These are phyloP conservation scores for Tylopilus felleus DNA, from an alignment of 768 basidiomycete genomes.

Conservation along the genomic window DNA sequence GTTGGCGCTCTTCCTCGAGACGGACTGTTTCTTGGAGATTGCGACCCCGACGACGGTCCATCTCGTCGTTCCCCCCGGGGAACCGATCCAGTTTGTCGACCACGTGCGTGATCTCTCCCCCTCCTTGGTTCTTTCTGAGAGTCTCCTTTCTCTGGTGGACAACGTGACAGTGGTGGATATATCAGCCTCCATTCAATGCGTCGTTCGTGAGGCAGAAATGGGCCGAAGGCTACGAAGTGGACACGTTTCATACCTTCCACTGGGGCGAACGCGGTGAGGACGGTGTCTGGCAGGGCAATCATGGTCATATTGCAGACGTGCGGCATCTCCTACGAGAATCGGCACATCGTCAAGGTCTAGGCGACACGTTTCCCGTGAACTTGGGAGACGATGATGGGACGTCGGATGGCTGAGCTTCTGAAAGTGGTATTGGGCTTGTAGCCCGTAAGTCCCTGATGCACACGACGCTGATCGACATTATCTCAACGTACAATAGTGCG, in stretches of 20 bases:
- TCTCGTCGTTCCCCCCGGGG: constrained; percentile 37
- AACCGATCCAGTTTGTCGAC: constrained; percentile 45
- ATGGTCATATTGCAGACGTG: constrained; percentile 36
- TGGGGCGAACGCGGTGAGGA: constrained; percentile 41
- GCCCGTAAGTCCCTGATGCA: background rate
- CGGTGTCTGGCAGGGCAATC: constrained; percentile 35
- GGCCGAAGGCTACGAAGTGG: constrained; percentile 45
- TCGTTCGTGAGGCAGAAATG: constrained; percentile 46
- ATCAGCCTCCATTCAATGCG: constrained; percentile 43
- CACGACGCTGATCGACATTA: background rate
- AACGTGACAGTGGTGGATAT: constrained; percentile 43
- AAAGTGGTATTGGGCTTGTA: background rate
- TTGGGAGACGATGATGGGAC: background rate
- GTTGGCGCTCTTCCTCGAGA: constrained; percentile 43
- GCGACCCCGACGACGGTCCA: constrained; percentile 46
- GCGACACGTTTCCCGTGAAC: constrained; percentile 23
- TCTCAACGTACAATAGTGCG: background rate
- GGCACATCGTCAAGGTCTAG: constrained; percentile 35
- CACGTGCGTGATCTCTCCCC: constrained; percentile 37
- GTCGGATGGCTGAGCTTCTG: background rate
- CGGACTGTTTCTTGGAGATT: constrained; percentile 49
- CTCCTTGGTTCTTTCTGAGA: too few relatives aligned
- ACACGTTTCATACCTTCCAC: constrained; percentile 50
- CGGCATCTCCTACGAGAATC: constrained; percentile 37
- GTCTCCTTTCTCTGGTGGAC: background rate